These are phyloP conservation scores for Ustilago xerochloae DNA, from an alignment of 1,284 basidiomycete genomes.

Conservation along the genomic window DNA sequence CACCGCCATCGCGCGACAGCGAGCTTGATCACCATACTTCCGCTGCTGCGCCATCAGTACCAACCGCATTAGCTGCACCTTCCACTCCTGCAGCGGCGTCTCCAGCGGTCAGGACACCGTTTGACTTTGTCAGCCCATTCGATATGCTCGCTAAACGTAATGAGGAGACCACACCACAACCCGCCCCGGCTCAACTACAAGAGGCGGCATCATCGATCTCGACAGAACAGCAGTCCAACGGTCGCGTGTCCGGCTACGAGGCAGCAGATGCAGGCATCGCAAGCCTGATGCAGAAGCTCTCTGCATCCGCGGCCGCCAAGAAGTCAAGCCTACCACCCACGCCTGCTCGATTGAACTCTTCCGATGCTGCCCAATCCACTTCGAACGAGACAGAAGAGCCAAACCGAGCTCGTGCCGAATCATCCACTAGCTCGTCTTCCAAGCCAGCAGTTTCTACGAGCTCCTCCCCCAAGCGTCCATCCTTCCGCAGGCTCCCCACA, in stretches of 20 bases:
- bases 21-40: neutral
- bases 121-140: constrained; percentile 45
- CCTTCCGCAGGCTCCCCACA: constrained; percentile 18
- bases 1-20: neutral
- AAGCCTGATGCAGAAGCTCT: constrained; percentile 28
- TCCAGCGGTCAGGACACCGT: constrained; percentile 18
- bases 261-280: constrained; percentile 21
- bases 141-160: constrained; percentile 28
- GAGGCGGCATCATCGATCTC: neutral
- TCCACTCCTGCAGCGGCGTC: constrained; percentile 9
- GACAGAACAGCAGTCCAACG: neutral
- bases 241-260: constrained; percentile 13
- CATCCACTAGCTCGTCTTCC: neutral
- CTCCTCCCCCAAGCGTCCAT: neutral
- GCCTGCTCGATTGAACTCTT: neutral
- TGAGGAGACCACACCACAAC: constrained; percentile 2
- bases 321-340: neutral
- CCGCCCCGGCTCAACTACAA: constrained; percentile 1
- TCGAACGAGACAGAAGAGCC: neutral
- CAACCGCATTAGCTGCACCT: neutral
- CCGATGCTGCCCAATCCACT: neutral
- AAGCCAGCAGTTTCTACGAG: too few relatives aligned
- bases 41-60: too few relatives aligned
- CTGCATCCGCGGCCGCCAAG: constrained; percentile 11
- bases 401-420: neutral